Evolutionary conservation across 2,329 filamentous ascomycete genomes (phyloP).

Genomic region (Microcyclosporella mali): DNA sequence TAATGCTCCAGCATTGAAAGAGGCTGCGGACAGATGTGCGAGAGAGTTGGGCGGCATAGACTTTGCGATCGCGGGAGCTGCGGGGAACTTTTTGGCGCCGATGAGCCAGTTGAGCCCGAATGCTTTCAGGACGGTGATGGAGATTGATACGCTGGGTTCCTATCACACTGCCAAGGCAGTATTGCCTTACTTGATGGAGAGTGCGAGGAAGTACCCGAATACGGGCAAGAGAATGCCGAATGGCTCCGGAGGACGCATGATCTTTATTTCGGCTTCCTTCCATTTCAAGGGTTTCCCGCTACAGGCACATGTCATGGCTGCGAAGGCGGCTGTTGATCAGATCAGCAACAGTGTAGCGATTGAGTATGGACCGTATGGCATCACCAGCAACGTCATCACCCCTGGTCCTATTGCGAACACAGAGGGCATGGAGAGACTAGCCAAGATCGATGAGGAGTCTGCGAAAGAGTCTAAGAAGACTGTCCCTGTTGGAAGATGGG

Average conservation of each 20-base stretch:
- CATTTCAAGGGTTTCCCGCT: constrained; percentile 83
- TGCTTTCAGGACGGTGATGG: constrained; percentile 90
- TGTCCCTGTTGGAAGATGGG: constrained; percentile 70
- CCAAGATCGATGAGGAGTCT: constrained; percentile 28
- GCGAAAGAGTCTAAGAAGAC: constrained; percentile 27
- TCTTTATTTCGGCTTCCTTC: constrained; percentile 85
- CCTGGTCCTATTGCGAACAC: constrained; percentile 82
- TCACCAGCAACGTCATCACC: constrained; percentile 82
- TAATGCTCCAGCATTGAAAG: constrained; percentile 58
- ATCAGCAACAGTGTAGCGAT: constrained; percentile 73
- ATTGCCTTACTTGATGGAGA: constrained; percentile 70
- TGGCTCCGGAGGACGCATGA: constrained; percentile 69
- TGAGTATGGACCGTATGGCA: constrained; percentile 80
- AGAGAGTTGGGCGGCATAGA: constrained; percentile 83
- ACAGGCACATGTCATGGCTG: constrained; percentile 83
- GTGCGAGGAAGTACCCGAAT: constrained; percentile 57
- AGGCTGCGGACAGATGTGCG: constrained; percentile 71
- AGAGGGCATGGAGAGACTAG: constrained; percentile 52
- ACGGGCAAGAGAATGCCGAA: constrained; percentile 44
- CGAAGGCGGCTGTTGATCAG: constrained; percentile 86
- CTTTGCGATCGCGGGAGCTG: constrained; percentile 89
- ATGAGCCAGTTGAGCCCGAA: constrained; percentile 76
- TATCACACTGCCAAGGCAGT: constrained; percentile 95
- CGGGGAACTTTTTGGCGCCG: constrained; percentile 89
- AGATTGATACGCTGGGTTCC: constrained; percentile 89